Conservation (phyloP, 192 early-diverging fungal genomes). For the Coemansia sp. region DNA sequence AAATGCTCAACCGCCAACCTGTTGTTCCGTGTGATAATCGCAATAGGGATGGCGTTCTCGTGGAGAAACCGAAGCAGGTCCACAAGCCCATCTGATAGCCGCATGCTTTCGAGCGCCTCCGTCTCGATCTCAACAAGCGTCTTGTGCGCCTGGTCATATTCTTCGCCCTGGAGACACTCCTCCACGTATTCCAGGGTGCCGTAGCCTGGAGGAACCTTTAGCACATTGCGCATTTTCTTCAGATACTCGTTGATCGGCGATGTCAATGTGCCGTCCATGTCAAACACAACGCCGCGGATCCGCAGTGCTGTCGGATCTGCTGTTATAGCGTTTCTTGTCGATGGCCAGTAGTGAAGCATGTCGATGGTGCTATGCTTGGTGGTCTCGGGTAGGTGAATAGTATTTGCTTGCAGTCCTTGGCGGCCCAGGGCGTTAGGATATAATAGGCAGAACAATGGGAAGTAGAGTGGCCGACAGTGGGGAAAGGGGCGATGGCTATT, state of each 20-base stretch:
- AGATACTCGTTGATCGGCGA: constrained; percentile 50
- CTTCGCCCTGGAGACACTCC: constrained; percentile 28
- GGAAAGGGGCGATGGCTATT: not conserved
- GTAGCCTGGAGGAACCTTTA: constrained; percentile 39
- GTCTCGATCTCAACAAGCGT: constrained; percentile 47
- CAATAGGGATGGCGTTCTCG: constrained; percentile 34
- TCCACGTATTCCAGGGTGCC: constrained; percentile 48
- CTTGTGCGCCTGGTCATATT: constrained; percentile 26
- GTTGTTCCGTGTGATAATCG: constrained; percentile 57
- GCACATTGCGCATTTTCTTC: constrained; percentile 30
- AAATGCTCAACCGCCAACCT: constrained; percentile 46
- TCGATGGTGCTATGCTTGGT: not conserved
- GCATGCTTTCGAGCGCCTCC: constrained; percentile 47
- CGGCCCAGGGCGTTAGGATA: not conserved
- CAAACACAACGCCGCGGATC: constrained; percentile 52
- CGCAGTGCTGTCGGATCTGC: constrained; percentile 30
- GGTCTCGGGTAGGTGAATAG: not conserved
- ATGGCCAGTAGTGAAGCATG: constrained; percentile 41
- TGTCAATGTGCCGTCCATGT: constrained; percentile 57
- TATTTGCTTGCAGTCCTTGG: not conserved
- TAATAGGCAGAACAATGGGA: not conserved
- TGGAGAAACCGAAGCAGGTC: constrained; percentile 43
- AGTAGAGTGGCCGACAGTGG: not conserved
- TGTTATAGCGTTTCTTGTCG: constrained; percentile 26
- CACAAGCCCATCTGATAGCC: constrained; percentile 46